phyloP scores from a whole-genome alignment of 2,329 filamentous ascomycete genomes.

The Aotearoamyces nothofagi region DNA sequence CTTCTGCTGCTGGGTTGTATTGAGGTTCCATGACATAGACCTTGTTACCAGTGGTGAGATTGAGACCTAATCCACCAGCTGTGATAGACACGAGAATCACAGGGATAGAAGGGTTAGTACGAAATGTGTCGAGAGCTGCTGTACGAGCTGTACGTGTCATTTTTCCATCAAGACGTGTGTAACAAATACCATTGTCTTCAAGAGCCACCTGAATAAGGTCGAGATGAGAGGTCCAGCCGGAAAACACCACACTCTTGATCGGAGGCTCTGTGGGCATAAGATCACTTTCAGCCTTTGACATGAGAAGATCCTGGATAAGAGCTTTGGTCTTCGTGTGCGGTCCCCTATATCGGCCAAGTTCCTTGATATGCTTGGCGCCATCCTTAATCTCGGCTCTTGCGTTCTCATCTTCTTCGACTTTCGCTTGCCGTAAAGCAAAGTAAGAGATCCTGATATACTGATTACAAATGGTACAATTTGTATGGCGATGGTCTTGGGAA shows the following conservation, averaged over 20 bases:
- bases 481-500: constrained; percentile 24
- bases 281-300: constrained; percentile 46
- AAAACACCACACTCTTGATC: constrained; percentile 89
- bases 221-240: constrained; percentile 88
- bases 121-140: constrained; percentile 63
- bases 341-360: constrained; percentile 56
- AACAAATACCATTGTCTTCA: constrained; percentile 47
- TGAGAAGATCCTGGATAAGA: constrained; percentile 58
- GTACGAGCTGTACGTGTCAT: constrained; percentile 67
- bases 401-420: constrained; percentile 16
- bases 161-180: constrained; percentile 75
- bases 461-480: constrained; percentile 54
- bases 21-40: constrained; percentile 98
- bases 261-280: constrained; percentile 43
- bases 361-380: constrained; percentile 36
- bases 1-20: constrained; percentile 90
- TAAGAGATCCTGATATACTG: constrained; percentile 46
- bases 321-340: constrained; percentile 88
- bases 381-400: constrained; percentile 13
- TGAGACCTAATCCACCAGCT: constrained; percentile 82
- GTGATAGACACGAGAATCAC: constrained; percentile 87
- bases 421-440: constrained; percentile 45
- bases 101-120: constrained; percentile 52
- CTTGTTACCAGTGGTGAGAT: constrained; percentile 70
- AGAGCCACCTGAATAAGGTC: constrained; percentile 83